Evolutionary conservation across 306 rosid species (phyloP).

Genomic region (Corylus avellana): DNA sequence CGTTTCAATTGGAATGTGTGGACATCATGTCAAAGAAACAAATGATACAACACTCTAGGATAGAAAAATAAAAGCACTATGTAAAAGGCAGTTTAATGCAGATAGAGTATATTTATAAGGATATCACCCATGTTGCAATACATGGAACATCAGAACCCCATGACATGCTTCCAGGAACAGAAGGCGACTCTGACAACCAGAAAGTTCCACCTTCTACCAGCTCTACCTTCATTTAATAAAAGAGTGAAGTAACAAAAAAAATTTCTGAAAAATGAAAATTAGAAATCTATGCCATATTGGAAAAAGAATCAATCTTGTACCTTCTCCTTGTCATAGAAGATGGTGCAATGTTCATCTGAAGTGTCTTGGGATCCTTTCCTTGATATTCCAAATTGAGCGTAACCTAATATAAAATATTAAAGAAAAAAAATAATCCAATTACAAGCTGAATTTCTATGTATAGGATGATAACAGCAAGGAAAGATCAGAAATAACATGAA

Average conservation of each 20-base stretch:
- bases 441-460: constrained; percentile 16
- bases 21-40: constrained; percentile 89
- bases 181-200: constrained; percentile 97
- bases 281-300: constrained; percentile 9
- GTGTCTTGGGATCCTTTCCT: constrained; percentile 82
- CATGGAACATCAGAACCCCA: constrained; percentile 95
- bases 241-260: constrained; percentile 10
- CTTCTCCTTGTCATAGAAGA: constrained; percentile 91
- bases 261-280: background rate
- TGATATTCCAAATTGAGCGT: constrained; percentile 90
- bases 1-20: constrained; percentile 99
- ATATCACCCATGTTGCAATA: constrained; percentile 98
- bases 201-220: constrained; percentile 96
- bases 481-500: constrained; percentile 7
- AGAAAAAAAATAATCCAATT: constrained; percentile 19
- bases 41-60: constrained; percentile 25
- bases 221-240: constrained; percentile 67
- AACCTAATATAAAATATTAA: constrained; percentile 47
- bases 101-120: constrained; percentile 46
- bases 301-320: constrained; percentile 35
- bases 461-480: constrained; percentile 21
- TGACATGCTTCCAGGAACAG: constrained; percentile 96
- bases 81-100: constrained; percentile 21
- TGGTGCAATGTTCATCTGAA: constrained; percentile 88
- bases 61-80: constrained; percentile 16